A percentile compares a stretch with the other conserved stretches of the same genome.
phyloP scores from a whole-genome alignment of 495 filamentous ascomycete genomes.

The Penicillium verhagenii region DNA sequence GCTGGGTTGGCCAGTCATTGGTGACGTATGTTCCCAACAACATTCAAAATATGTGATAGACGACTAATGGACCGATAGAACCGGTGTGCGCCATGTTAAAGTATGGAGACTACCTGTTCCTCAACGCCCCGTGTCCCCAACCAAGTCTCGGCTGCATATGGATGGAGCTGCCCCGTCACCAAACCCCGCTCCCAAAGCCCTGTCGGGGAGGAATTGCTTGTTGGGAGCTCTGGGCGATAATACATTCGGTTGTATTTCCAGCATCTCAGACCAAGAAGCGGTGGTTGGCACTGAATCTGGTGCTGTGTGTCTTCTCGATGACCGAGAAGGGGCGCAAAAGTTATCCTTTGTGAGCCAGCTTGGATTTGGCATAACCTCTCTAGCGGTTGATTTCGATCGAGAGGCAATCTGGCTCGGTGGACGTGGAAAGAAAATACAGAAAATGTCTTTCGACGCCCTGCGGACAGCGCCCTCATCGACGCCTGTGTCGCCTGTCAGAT shows the following conservation, averaged over 20 bases:
- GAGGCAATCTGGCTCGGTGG: conserved; percentile 58
- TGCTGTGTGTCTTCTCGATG: conserved; percentile 63
- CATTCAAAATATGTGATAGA: not conserved
- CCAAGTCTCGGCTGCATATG: conserved; percentile 45
- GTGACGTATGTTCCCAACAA: conserved; percentile 45
- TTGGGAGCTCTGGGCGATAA: conserved; percentile 65
- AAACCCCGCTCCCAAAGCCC: conserved; percentile 51
- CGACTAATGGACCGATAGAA: conserved; percentile 9
- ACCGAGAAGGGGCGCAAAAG: conserved; percentile 66
- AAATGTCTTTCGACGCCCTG: conserved; percentile 38
- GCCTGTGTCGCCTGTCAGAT: conserved; percentile 27
- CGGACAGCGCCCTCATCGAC: conserved; percentile 20
- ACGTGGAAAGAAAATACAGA: conserved; percentile 40
- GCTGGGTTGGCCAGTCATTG: conserved; percentile 76
- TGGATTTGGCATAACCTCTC: conserved; percentile 41
- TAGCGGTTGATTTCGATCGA: conserved; percentile 55
- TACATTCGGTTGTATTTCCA: conserved; percentile 76
- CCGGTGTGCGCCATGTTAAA: conserved; percentile 90
- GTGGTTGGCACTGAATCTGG: conserved; percentile 50
- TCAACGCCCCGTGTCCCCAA: conserved; percentile 40
- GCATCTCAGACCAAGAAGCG: conserved; percentile 61
- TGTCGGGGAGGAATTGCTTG: conserved; percentile 60
- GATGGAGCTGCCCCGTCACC: conserved; percentile 39
- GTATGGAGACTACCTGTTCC: conserved; percentile 80
- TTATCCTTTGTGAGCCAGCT: conserved; percentile 44